A percentile compares a stretch with the other conserved stretches of the same genome.
Evolutionary conservation across 1,139 yeast genomes (phyloP).

Genomic region (Debaryomyces sp.): DNA sequence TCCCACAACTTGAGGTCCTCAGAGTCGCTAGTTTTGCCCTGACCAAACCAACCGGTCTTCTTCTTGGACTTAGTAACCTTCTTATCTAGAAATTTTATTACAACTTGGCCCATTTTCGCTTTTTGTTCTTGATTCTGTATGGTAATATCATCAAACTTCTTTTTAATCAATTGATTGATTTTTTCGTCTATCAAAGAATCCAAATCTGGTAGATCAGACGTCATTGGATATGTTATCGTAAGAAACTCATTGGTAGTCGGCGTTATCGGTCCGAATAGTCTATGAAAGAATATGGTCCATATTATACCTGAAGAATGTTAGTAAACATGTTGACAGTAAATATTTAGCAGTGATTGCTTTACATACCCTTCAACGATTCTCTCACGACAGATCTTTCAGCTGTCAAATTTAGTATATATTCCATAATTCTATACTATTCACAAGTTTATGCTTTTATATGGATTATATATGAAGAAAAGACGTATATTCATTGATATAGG

Average conservation of each 20-base stretch:
- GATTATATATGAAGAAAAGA: background rate
- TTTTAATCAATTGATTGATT: conserved; percentile 37
- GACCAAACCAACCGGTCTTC: conserved; percentile 49
- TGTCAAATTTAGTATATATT: conserved; percentile 37
- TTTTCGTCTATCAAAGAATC: conserved; percentile 48
- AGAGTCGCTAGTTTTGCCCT: conserved; percentile 25
- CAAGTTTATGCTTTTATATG: background rate
- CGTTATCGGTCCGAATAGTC: conserved; percentile 67
- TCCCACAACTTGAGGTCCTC: conserved; percentile 41
- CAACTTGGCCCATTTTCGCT: conserved; percentile 24
- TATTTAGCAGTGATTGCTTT: background rate
- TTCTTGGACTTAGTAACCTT: conserved; percentile 32
- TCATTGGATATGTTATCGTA: conserved; percentile 49
- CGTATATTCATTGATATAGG: background rate
- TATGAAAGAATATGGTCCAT: conserved; percentile 69
- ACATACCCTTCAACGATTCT: conserved; percentile 50
- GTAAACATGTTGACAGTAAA: conserved; percentile 10
- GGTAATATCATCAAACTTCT: conserved; percentile 22
- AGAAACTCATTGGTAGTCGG: conserved; percentile 54
- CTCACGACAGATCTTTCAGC: conserved; percentile 49
- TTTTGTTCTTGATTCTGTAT: conserved; percentile 4
- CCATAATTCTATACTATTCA: conserved; percentile 27
- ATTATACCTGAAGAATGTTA: conserved; percentile 51
- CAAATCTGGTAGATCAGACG: conserved; percentile 43
- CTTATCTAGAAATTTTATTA: conserved; percentile 33